Base-by-base conservation (phyloP, 2,329 filamentous ascomycete species). In the Coniosporium tulheliwenetii region DNA sequence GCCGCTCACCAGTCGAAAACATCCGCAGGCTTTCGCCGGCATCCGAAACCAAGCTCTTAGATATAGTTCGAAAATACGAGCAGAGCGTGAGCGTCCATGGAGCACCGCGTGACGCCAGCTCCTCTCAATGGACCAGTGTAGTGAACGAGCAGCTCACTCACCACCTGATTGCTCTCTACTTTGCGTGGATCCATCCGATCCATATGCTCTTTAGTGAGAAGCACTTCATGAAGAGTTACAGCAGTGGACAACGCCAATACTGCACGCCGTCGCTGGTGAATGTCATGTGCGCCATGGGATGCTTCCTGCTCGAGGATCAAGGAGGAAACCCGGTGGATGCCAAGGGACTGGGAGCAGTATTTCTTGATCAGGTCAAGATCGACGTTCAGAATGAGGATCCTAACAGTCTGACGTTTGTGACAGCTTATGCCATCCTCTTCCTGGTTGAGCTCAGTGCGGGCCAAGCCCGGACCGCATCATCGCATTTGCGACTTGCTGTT, bases 181-280 rank as follows among this genome's bases (percentile, higher is more conserved):
- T 55, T 32, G 46, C 52, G 26, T 55, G 52, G 52, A 45, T 55
- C 8, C 52, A 55, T 40, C 52, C 52, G 10, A 46, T 50, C 2
- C 52, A 55, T 36, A 54, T 54, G 51, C 43, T 55, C 19, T 54
- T 55, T 46, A 51, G 49, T 39, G 52, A 55, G 38, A 31, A 43
- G 13, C 45, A 51, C 19, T 54, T 55, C 40, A 47, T 48, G 42
- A 19, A 40, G 7, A 47, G 43, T 40, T 55, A 48, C 36, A 37
- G 36, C 16, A 41, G 40, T 10, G 43, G 43, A 13, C 35, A 49
- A 10, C 33, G 39, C 5, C 44, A 29, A 5, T 50, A 53, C 42
- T 55, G 52, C 42, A 50, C 51, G 8, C 29, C 44, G 9, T 45
- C 51, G 5, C 33, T 55, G 13, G 49, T 55, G 15, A 55, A 55